Evolutionary conservation across 345 rosid species (phyloP), one percentile per base, ranked within the genome.

Genomic region (Eucalyptus victrix): DNA sequence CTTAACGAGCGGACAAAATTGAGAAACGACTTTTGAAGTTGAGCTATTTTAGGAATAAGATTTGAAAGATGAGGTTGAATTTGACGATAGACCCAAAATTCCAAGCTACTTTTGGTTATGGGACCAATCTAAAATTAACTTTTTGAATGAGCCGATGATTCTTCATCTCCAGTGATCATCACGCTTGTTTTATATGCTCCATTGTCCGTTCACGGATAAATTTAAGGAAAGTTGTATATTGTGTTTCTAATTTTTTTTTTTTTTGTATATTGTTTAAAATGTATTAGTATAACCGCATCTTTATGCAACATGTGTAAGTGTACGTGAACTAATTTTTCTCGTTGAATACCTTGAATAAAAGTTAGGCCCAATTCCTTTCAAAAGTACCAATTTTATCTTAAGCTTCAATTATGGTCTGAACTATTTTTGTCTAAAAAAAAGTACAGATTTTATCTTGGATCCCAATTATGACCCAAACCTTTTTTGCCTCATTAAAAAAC

Each of bases 331-430:
- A 37, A 76, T 37, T 76, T 76, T 44, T 37, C 47, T 37, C 0
- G 45, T 12, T 1, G 83, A 76, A 21, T 76, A 76, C 83, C 45
- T 76, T 37, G 15, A 72, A 19, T 12, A 19, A 72, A 72, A 37
- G 19, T 14, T 65, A n/a, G 19, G 9, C 32, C 76, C 76, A n/a
- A 65, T 67, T 67, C 12, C 3, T 2, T 67, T 7, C 37, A 67
- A 30, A n/a, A 67, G 19, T 16, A n/a, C 10, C 23, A 1, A 67
- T 32, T 15, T 32, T 32, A 67, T 0, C 40, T 32, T 11, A 16
- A 16, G 3, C 34, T 15, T 18, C 10, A 32, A 67, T 15, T 67
- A 1, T 16, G 19, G 37, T 0, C 9, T 5, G 0, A 24, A n/a
- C 9, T 67, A 16, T 3, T n/a, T 67, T 67, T 32, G 13, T 67